A percentile compares a stretch with the other conserved stretches of the same genome.
These are phyloP conservation scores for Lolium rigidum DNA, from an alignment of 176 grass and related monocot genomes.

Conservation along the genomic window DNA sequence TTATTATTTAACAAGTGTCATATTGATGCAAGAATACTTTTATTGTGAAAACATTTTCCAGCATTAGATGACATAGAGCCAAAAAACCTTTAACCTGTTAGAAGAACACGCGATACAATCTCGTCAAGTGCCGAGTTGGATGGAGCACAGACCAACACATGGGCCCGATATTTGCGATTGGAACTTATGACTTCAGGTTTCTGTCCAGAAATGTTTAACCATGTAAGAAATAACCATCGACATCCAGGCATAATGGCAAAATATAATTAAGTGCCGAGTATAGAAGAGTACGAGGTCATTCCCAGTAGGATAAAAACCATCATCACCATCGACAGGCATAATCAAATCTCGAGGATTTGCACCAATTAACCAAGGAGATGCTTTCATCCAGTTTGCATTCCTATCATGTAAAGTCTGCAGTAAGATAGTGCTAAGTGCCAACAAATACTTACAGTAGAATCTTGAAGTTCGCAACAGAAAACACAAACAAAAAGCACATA, in stretches of 20 bases:
- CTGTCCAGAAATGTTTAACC: conserved; percentile 48
- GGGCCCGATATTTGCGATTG: conserved; percentile 93
- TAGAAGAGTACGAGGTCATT: conserved; percentile 81
- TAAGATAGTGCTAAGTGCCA: conserved; percentile 42
- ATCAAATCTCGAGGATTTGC: conserved; percentile 90
- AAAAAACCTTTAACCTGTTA: conserved; percentile 60
- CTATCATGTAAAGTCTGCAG: conserved; percentile 48
- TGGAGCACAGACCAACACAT: conserved; percentile 96
- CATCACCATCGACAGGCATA: conserved; percentile 89
- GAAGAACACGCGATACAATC: conserved; percentile 91
- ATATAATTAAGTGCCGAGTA: conserved; percentile 24
- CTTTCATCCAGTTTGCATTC: conserved; percentile 79
- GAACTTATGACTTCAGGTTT: conserved; percentile 97
- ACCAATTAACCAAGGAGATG: conserved; percentile 84
- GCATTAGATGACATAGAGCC: conserved; percentile 6
- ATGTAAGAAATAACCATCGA: conserved; percentile 33
- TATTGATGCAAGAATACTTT: too few species aligned
- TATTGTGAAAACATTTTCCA: background rate
- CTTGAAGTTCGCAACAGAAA: background rate
- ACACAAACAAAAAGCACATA: background rate
- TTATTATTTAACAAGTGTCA: background rate
- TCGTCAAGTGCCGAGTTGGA: conserved; percentile 98
- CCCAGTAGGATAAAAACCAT: conserved; percentile 94
- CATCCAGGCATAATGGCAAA: conserved; percentile 21
- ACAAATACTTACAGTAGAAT: conserved; percentile 27